phyloP scores from a whole-genome alignment of 352 stramenopile genomes.

The Phytophthora cryptogea region DNA sequence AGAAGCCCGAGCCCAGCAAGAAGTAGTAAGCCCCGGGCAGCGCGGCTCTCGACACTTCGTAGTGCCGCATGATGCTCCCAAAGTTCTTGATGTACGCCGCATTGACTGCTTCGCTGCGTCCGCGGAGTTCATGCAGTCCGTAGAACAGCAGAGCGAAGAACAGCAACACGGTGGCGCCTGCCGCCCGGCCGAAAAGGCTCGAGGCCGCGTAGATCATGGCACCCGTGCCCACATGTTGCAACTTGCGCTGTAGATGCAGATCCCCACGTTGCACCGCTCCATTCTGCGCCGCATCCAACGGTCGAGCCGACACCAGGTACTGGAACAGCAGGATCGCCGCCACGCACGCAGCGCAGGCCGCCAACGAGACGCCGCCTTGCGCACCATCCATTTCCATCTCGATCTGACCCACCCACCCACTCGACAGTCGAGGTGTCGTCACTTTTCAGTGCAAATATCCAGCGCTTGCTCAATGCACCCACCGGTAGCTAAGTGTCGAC shows the following conservation, averaged over 20 bases:
- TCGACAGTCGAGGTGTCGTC: conserved; percentile 18
- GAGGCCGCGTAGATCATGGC: conserved; percentile 50
- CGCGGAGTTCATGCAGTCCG: conserved; percentile 39
- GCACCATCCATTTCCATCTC: background rate
- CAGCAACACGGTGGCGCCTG: conserved; percentile 35
- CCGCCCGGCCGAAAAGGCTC: conserved; percentile 24
- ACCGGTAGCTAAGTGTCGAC: background rate
- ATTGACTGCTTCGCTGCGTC: conserved; percentile 33
- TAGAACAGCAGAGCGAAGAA: conserved; percentile 44
- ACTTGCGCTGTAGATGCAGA: conserved; percentile 53
- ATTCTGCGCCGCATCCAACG: background rate
- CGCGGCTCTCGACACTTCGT: conserved; percentile 40
- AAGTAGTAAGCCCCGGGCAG: conserved; percentile 71
- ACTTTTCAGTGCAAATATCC: conserved; percentile 25
- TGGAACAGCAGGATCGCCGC: conserved; percentile 43
- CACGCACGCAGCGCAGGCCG: conserved; percentile 22
- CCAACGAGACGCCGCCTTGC: conserved; percentile 18
- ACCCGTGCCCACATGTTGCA: conserved; percentile 55
- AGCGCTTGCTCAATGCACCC: conserved; percentile 10
- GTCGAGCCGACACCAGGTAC: conserved; percentile 35
- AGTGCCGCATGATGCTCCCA: conserved; percentile 44
- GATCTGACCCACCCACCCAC: background rate
- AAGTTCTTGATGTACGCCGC: conserved; percentile 49
- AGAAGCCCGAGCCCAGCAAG: conserved; percentile 48
- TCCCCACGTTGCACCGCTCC: conserved; percentile 27